Percentiles rank a stretch among this genome's conserved stretches.
Evolutionary conservation across 169 alveolate species (phyloP).

Genomic region (Plasmodium chabaudi): DNA sequence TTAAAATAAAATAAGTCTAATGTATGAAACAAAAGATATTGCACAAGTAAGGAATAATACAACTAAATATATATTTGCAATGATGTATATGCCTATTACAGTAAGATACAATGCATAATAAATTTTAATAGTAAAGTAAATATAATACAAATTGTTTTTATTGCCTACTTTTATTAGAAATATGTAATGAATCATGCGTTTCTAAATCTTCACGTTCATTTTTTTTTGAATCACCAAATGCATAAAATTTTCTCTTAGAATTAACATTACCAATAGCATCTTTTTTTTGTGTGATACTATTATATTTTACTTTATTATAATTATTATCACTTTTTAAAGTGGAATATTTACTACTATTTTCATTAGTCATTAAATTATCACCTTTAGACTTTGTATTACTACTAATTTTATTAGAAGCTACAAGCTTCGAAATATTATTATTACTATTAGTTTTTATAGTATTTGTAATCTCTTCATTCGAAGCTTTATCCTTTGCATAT

Average conservation of each 20-base stretch:
- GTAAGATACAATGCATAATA: not conserved
- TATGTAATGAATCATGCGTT: slow-evolving; percentile 29
- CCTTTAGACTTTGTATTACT: slow-evolving; percentile 5
- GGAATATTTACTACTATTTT: slow-evolving; percentile 18
- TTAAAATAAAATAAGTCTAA: too few species aligned
- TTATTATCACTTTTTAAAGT: slow-evolving; percentile 25
- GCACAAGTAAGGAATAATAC: not conserved
- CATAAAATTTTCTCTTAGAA: slow-evolving; percentile 68
- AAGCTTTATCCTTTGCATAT: slow-evolving; percentile 7
- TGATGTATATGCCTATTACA: not conserved
- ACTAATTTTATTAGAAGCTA: slow-evolving; percentile 26
- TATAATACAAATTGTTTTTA: not conserved
- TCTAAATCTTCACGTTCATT: slow-evolving; percentile 52
- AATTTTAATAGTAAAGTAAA: not conserved
- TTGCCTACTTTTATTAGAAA: slow-evolving; percentile 69
- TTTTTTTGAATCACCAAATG: slow-evolving; percentile 42
- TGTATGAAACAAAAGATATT: not conserved
- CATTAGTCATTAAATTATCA: slow-evolving; percentile 9
- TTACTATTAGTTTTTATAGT: slow-evolving; percentile 12
- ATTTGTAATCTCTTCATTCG: slow-evolving; percentile 23
- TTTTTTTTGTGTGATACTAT: slow-evolving; percentile 5
- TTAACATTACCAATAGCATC: slow-evolving; percentile 18
- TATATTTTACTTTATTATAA: slow-evolving; percentile 3
- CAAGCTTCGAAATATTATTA: not conserved
- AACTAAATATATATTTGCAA: not conserved